Evolutionary conservation across 208 protist genomes (phyloP).

Genomic region (Wallacemonas rigidus): DNA sequence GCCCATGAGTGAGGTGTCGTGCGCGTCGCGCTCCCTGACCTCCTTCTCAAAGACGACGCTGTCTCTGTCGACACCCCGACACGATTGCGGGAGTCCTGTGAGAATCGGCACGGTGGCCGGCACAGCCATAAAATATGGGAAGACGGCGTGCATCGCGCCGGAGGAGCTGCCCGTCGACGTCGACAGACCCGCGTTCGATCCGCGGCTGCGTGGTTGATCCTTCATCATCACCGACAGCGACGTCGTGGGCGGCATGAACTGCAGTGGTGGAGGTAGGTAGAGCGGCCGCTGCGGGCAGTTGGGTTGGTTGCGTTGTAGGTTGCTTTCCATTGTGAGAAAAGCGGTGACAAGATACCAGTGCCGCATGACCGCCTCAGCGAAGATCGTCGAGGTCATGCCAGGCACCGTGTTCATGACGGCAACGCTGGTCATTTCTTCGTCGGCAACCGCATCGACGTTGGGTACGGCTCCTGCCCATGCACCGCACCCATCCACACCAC

Average conservation of each 20-base stretch:
- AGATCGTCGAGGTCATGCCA: constrained; percentile 23
- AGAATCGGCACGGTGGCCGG: constrained; percentile 3
- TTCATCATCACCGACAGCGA: constrained; percentile 16
- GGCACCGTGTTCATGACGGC: not conserved
- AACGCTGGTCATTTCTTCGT: not conserved
- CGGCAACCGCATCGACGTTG: too few species aligned
- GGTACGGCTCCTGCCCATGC: too few species aligned
- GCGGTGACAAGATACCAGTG: constrained; percentile 74
- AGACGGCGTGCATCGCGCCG: constrained; percentile 3
- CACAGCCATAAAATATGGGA: constrained; percentile 4
- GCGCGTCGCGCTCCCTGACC: not conserved
- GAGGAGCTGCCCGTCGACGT: not conserved
- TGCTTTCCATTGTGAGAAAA: constrained; percentile 38
- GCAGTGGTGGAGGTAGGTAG: constrained; percentile 37
- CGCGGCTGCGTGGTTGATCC: not conserved
- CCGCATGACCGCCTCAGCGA: constrained; percentile 69
- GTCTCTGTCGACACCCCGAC: too few species aligned
- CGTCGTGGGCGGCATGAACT: constrained; percentile 22
- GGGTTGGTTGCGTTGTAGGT: constrained; percentile 7
- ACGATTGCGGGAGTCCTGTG: not conserved
- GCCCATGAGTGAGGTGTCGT: not conserved
- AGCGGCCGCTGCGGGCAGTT: constrained; percentile 35
- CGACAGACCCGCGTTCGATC: too few species aligned
- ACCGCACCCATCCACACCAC: not conserved
- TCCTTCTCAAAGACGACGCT: too few species aligned